Percentiles rank a stretch among this genome's conserved stretches.
Conservation (phyloP, 108 stramenopile species). For the Hondaea fermentalgiana region DNA sequence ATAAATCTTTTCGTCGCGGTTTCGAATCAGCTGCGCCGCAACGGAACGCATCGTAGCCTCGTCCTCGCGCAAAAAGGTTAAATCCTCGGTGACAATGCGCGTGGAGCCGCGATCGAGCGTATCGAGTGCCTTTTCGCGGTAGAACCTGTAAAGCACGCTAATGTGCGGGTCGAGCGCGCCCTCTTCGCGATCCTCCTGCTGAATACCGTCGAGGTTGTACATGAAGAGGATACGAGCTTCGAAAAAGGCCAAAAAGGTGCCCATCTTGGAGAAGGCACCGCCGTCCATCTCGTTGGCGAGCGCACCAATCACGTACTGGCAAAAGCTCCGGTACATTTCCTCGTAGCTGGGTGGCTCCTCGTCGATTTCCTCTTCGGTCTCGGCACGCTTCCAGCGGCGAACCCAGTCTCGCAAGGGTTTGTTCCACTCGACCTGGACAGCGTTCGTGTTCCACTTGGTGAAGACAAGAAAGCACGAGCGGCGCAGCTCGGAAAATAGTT, state of each 20-base stretch:
- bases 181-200: slow-evolving; percentile 5
- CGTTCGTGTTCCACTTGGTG: slow-evolving; percentile 4
- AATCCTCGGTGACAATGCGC: not conserved
- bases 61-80: not conserved
- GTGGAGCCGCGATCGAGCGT: slow-evolving; percentile 10
- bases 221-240: not conserved
- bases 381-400: not conserved
- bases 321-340: not conserved
- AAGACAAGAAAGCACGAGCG: slow-evolving; percentile 16
- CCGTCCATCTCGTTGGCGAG: slow-evolving; percentile 18
- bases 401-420: slow-evolving; percentile 1
- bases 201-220: slow-evolving; percentile 14
- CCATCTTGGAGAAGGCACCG: slow-evolving; percentile 16
- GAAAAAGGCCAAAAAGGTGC: slow-evolving; percentile 17
- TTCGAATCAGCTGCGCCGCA: not conserved
- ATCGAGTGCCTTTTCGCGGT: not conserved
- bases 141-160: not conserved
- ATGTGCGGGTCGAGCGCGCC: not conserved
- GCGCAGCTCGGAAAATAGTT: slow-evolving; percentile 9
- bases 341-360: slow-evolving; percentile 11
- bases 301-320: not conserved
- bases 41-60: slow-evolving; percentile 18
- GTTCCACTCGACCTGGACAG: slow-evolving; percentile 18
- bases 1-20: slow-evolving; percentile 13
- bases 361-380: not conserved